Evolutionary conservation across 2,329 filamentous ascomycete genomes (phyloP).

Genomic region (Hirsutella minnesotensis): DNA sequence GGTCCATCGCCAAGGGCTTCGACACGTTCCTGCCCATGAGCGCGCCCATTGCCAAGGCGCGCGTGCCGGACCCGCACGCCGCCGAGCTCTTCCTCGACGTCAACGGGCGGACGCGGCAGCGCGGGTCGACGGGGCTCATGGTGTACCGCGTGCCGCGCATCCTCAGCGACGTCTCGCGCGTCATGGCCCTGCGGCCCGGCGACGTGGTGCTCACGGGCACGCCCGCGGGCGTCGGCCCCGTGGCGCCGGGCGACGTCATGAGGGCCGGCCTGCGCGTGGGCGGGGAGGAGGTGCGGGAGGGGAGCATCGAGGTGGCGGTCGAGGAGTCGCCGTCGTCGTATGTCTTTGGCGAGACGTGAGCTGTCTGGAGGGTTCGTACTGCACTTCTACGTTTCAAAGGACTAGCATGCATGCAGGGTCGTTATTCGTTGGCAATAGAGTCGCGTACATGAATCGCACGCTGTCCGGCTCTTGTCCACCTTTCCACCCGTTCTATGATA

Average conservation of each 20-base stretch:
- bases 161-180: slow-evolving; percentile 80
- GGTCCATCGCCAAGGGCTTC: slow-evolving; percentile 94
- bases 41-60: slow-evolving; percentile 64
- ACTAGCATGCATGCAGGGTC: too few relatives aligned
- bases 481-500: too few relatives aligned
- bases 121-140: slow-evolving; percentile 88
- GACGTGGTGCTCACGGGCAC: slow-evolving; percentile 96
- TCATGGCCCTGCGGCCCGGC: slow-evolving; percentile 87
- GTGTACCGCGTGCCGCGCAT: slow-evolving; percentile 82
- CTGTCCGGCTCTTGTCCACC: too few relatives aligned
- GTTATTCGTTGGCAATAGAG: too few relatives aligned
- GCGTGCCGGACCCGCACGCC: slow-evolving; percentile 78
- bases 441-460: too few relatives aligned
- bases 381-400: too few relatives aligned
- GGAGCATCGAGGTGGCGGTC: slow-evolving; percentile 71
- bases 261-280: slow-evolving; percentile 67
- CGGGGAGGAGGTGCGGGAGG: slow-evolving; percentile 76
- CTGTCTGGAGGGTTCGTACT: not conserved
- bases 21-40: slow-evolving; percentile 92
- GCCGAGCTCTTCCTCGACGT: slow-evolving; percentile 78
- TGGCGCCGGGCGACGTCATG: slow-evolving; percentile 79
- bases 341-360: slow-evolving; percentile 59
- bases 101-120: slow-evolving; percentile 67
- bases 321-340: slow-evolving; percentile 70
- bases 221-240: slow-evolving; percentile 85